Percentiles rank a stretch among this genome's conserved stretches.
These are phyloP conservation scores for Ramalina peruviana DNA, from an alignment of 495 filamentous ascomycete genomes.

Conservation along the genomic window DNA sequence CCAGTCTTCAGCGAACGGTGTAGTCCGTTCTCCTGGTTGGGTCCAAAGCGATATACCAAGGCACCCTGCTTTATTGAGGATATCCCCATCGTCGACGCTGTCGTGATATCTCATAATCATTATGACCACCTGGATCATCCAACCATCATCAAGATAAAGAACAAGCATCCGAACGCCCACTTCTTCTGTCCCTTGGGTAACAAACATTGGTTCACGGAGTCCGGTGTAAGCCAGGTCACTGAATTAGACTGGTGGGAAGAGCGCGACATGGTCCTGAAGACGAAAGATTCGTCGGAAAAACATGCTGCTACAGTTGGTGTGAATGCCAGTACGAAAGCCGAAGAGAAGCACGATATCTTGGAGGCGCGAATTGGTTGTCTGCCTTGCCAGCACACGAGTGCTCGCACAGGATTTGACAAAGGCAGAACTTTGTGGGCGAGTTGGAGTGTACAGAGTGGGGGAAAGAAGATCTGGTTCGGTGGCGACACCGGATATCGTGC, in stretches of 20 bases:
- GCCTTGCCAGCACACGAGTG: conserved; percentile 74
- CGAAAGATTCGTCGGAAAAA: too few relatives aligned
- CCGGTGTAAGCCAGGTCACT: conserved; percentile 58
- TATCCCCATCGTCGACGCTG: conserved; percentile 72
- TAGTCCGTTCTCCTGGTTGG: conserved; percentile 54
- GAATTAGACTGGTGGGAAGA: conserved; percentile 97
- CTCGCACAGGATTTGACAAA: conserved; percentile 53
- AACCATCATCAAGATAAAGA: conserved; percentile 54
- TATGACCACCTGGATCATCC: conserved; percentile 84
- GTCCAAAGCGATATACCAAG: conserved; percentile 71
- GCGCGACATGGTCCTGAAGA: conserved; percentile 49
- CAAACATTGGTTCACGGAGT: conserved; percentile 64
- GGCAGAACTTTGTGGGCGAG: conserved; percentile 71
- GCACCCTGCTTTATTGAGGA: conserved; percentile 65
- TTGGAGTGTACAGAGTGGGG: conserved; percentile 68
- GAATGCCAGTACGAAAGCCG: conserved; percentile 4
- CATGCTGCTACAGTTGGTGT: conserved; percentile 5
- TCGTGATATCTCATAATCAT: conserved; percentile 85
- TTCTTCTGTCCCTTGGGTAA: conserved; percentile 88
- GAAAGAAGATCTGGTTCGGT: conserved; percentile 62
- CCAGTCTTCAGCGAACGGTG: conserved; percentile 89
- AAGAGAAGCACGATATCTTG: conserved; percentile 33
- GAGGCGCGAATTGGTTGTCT: conserved; percentile 65
- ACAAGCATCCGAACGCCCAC: conserved; percentile 62
- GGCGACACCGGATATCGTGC: conserved; percentile 73